These are phyloP conservation scores for Hypoxylon subgilvum DNA, from an alignment of 495 filamentous ascomycete species.

Conservation along the genomic window DNA sequence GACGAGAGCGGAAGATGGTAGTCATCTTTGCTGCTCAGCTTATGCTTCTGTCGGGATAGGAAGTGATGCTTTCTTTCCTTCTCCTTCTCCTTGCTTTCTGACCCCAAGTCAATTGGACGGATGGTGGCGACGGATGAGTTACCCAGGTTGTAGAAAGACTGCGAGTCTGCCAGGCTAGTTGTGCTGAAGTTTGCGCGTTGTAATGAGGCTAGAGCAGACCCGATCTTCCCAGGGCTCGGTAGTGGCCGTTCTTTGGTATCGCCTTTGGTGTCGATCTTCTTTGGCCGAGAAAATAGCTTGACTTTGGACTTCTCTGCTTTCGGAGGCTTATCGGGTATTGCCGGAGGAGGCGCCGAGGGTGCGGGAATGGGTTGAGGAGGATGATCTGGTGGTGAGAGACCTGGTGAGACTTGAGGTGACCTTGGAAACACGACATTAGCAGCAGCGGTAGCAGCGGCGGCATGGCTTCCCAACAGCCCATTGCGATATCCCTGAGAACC, in stretches of 20 bases:
- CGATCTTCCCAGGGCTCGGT: constrained; percentile 83
- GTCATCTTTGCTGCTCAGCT: constrained; percentile 78
- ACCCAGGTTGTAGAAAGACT: constrained; percentile 78
- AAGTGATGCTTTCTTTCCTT: constrained; percentile 84
- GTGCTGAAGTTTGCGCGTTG: constrained; percentile 76
- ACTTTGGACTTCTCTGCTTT: constrained; percentile 85
- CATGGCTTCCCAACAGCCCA: constrained; percentile 68
- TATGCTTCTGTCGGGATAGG: constrained; percentile 88
- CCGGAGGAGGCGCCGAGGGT: constrained; percentile 52
- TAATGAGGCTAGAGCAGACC: constrained; percentile 64
- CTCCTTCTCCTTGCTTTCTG: constrained; percentile 55
- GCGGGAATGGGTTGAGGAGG: constrained; percentile 29
- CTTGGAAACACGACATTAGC: constrained; percentile 87
- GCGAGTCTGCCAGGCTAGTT: constrained; percentile 74
- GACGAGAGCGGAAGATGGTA: constrained; percentile 85
- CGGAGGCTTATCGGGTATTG: constrained; percentile 66
- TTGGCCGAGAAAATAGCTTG: constrained; percentile 89
- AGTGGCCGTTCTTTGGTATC: constrained; percentile 73
- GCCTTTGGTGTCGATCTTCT: constrained; percentile 76
- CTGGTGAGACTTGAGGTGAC: constrained; percentile 59
- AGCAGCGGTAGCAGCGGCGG: constrained; percentile 76
- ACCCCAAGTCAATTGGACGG: constrained; percentile 52
- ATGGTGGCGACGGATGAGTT: constrained; percentile 88
- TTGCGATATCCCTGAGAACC: constrained; percentile 66
- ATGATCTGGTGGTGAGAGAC: constrained; percentile 44